Conservation (phyloP, 768 basidiomycete genomes). For the Mycena rosella region DNA sequence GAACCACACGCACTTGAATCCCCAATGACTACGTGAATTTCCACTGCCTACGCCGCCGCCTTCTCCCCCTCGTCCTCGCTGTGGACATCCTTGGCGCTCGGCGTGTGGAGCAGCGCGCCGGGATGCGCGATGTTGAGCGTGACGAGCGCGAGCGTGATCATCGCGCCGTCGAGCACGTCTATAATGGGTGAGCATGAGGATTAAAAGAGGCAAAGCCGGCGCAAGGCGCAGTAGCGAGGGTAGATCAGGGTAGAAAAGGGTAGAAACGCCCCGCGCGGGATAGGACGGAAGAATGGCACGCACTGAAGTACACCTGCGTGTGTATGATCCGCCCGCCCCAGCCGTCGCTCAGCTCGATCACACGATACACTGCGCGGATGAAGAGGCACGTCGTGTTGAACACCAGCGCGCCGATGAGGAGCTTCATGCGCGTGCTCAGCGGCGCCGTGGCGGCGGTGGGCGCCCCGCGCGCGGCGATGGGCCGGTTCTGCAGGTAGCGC, state of each 20-base stretch:
- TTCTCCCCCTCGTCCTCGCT: background rate
- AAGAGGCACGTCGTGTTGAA: conserved; percentile 34
- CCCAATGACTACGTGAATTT: no score
- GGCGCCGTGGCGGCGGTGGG: background rate
- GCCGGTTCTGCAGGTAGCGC: conserved; percentile 43
- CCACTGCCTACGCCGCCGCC: no score
- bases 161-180: conserved; percentile 38
- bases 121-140: conserved; percentile 34
- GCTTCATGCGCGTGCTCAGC: conserved; percentile 8
- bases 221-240: no score
- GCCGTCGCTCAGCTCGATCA: conserved; percentile 49
- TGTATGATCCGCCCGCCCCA: conserved; percentile 50
- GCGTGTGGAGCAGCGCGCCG: conserved; percentile 5
- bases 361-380: conserved; percentile 48
- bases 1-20: no score
- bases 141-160: conserved; percentile 32
- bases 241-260: no score
- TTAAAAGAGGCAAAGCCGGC: no score
- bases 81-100: background rate
- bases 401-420: conserved; percentile 14
- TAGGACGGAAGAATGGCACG: no score
- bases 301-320: conserved; percentile 52
- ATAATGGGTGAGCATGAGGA: no score
- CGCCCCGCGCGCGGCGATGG: background rate
- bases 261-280: no score